Evolutionary conservation across 2,329 filamentous ascomycete genomes (phyloP), one percentile per base, ranked within the genome.

Genomic region (Exserohilum rostratum): DNA sequence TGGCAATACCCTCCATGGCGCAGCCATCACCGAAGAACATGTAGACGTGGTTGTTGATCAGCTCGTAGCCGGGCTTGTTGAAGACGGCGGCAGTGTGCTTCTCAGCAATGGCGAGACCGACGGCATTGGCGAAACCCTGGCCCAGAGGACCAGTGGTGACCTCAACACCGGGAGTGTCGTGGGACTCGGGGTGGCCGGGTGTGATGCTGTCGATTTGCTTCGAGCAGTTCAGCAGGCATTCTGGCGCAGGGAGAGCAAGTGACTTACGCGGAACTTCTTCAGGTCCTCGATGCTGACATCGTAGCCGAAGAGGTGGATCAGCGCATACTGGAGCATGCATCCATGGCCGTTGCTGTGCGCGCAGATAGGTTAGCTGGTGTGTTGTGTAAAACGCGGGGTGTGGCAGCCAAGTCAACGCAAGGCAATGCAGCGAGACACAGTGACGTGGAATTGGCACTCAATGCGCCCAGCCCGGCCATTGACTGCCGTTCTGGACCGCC

Each of bases 291-390:
- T 83, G 73, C 86, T 85, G 68, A 99, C 71, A 62, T 81, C 86
- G 78, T 96, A 99, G 78, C 95, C 95, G 80, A 93, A 96, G 53
- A 99, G 85, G 84, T 99, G 95, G 72, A 99, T 90, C 68, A 99
- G 86, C 73, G 93, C 90, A 88, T 99, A 99, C 79, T 97, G 95
- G 58, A 99, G 91, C 93, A 99, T 96, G 87, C 95, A 99, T 71
- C 89, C 95, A 82, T 99, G 95, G 70, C 95, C 95, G 84, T 99
- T 99, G 60, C 93, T 97, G 70, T n/a, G 17, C 46, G 38, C 43
- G 27, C 25, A 25, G 22, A 47, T 50, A 25, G 22, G 49, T 50
- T 39, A 55, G 53, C 31, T 18, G 27, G 11, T 5, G 17, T 3
- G 9, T 43, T 13, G 44, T 12, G 15, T 4, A 12, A 29, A 43